A percentile compares a stretch with the other conserved stretches of the same genome.
phyloP scores from a whole-genome alignment of 2,329 filamentous ascomycete genomes.

The Fusarium albosuccineum region DNA sequence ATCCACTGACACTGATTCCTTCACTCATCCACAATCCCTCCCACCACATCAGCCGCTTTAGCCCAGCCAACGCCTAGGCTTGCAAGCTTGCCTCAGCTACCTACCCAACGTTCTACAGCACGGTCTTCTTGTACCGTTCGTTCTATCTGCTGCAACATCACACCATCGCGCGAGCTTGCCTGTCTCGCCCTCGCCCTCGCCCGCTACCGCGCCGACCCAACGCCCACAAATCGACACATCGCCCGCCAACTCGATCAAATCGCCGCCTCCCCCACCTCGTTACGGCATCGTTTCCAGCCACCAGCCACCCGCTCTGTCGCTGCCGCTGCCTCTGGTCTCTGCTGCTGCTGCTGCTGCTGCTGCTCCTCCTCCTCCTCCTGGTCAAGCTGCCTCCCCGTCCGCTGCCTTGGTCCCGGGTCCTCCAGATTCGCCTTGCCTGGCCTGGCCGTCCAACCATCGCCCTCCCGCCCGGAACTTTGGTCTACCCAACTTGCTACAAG shows the following conservation, averaged over 20 bases:
- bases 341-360: constrained; percentile 1
- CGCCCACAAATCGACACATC: constrained; percentile 39
- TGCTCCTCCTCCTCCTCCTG: constrained; percentile 23
- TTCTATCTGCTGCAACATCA: constrained; percentile 25
- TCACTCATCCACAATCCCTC: constrained; percentile 17
- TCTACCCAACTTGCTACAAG: constrained; percentile 37
- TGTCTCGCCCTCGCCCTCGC: constrained; percentile 13
- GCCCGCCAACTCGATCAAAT: constrained; percentile 42
- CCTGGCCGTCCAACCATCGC: not conserved
- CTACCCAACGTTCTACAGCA: not conserved
- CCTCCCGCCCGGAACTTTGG: constrained; percentile 29
- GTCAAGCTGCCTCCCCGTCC: not conserved
- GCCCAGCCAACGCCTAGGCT: constrained; percentile 3
- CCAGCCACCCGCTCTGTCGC: constrained; percentile 41
- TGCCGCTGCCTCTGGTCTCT: constrained; percentile 9
- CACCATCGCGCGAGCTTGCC: constrained; percentile 27
- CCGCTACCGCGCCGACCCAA: constrained; percentile 25
- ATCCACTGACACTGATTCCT: constrained; percentile 38
- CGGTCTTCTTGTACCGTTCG: constrained; percentile 11
- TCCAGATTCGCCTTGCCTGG: constrained; percentile 11
- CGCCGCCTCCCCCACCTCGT: constrained; percentile 46
- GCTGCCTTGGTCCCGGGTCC: constrained; percentile 36
- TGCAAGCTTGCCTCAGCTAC: constrained; percentile 21
- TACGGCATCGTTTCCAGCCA: constrained; percentile 48
- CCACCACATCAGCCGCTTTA: constrained; percentile 16